Base-by-base conservation (phyloP, 352 stramenopile genomes). In the Thraustotheca clavata region DNA sequence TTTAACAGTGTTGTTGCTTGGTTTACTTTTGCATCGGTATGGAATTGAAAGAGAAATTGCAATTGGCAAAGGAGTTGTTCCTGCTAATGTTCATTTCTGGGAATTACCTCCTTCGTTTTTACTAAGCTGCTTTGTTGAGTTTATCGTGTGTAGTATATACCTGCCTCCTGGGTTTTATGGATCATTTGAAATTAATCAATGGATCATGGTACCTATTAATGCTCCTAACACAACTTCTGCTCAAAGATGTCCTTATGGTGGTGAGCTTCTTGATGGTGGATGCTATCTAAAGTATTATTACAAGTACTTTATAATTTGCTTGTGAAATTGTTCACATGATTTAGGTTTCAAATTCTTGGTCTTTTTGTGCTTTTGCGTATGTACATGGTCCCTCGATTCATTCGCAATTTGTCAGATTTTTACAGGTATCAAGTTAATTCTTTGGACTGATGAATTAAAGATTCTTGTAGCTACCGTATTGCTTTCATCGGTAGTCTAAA, bases 361-460 rank as follows among this genome's bases (percentile, higher is more conserved):
- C 73, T 91, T 57, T 62, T 91, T 24, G 77, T 76, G 14, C 31
- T 91, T 38, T 69, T 88, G 11, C 76, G 82, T 3, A 59, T 91
- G n/a, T 91, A 89, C 52, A 89, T 88, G 82, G 60, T 88, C 2
- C 82, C 80, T 31, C 77, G 82, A 27, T 63, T 89, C 12, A 77
- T 91, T 49, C 78, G 83, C 59, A 91, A 89, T 29, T 48, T 88
- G 39, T 91, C 82, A 9, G 77, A 85, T 52, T 88, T 89, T 55
- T 76, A 77, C 49, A 88, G 76, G 82, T 91, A 74, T 22, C 43
- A 1, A 11, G 12, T 9, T 27, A 5, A 46, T 27, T 40, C 14
- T 0, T 31, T 27, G 52, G 8, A 24, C 26, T 50, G 6, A 43
- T 43, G 20, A 20, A 20, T 14, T 2, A 14, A 49, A 14, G 6